Base-by-base conservation (phyloP, 495 filamentous ascomycete species). In the Penicillium longicatenatum region DNA sequence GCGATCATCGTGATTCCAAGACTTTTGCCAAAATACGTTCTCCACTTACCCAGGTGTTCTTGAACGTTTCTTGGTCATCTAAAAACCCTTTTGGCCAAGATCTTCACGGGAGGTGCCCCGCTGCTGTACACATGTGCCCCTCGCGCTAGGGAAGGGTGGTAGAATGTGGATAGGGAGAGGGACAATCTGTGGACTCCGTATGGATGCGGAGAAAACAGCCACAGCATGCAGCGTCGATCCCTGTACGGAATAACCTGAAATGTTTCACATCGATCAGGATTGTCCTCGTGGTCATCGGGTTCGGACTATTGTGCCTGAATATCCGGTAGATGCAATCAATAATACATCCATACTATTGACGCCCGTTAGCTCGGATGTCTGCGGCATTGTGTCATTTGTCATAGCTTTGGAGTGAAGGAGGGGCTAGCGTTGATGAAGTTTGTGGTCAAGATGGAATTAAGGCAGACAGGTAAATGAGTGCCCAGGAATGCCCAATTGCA, bases 31-130 rank as follows among this genome's bases (percentile, higher is more conserved):
- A 26, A 26, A 26, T 26, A n/a, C n/a, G 26, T 6, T 26, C 26
- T 46, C 43, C 43, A 46, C 19, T 46, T 46, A 5, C 26, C 26
- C 43, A 46, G 22, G 20, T 46, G 22, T 46, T 46, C 20, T 10
- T 44, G 12, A 6, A 10, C 6, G 17, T 19, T 44, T 19, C 41
- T 44, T 20, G 41, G n/a, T 17, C 41, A 14, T 4, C 22, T 24
- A 22, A 44, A 17, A 16, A 17, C 16, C 14, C 37, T n/a, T 17
- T 39, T 17, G 16, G 44, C 45, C 24, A 46, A 26, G 59, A 61
- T 61, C 59, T 16, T 39, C 54, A 53, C 41, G 30, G 24, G 35
- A 24, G 2, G 37, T 41, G 39, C 17, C 54, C 52, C 58, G 54
- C 52, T 47, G 52, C n/a, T 41, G 39, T 29, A 6, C 14, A 26